Percentiles rank a stretch among this genome's conserved stretches.
These are phyloP conservation scores for Phaseolus lunatus DNA, from an alignment of 306 rosid genomes.

Conservation along the genomic window DNA sequence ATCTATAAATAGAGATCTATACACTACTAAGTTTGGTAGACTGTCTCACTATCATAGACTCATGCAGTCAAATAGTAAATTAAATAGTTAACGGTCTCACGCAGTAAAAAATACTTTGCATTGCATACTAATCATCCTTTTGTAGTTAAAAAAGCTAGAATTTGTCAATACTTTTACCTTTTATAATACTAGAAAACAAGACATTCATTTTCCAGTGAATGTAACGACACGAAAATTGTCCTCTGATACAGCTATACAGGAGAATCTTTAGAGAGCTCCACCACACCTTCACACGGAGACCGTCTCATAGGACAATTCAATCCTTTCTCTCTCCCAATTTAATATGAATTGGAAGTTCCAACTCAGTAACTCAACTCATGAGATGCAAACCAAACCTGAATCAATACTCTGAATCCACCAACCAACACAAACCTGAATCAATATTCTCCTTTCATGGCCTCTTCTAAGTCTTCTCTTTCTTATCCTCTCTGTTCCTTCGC, in stretches of 20 bases:
- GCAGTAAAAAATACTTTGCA: too few species aligned
- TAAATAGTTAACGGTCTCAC: background rate
- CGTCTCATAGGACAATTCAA: constrained; percentile 17
- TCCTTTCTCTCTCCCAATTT: constrained; percentile 4
- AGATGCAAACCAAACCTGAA: background rate
- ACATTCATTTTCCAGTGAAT: constrained; percentile 9
- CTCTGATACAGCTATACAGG: constrained; percentile 29
- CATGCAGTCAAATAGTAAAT: background rate
- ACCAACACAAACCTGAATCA: constrained; percentile 32
- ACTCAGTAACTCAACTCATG: background rate
- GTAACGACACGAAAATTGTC: constrained; percentile 38
- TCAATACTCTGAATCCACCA: constrained; percentile 29
- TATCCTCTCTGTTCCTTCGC: constrained; percentile 33
- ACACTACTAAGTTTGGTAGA: too few species aligned
- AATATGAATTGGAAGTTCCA: constrained; percentile 4
- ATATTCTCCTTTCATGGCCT: constrained; percentile 45
- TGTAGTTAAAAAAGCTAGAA: background rate
- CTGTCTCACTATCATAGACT: background rate
- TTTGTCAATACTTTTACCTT: background rate
- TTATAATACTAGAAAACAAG: constrained; percentile 15
- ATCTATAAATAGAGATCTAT: too few species aligned
- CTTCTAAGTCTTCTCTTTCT: constrained; percentile 1
- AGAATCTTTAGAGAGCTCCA: constrained; percentile 7
- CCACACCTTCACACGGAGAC: background rate
- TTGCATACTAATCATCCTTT: background rate